Base-by-base conservation (phyloP, 176 grass and related monocot species). In the Cymbopogon citratus region DNA sequence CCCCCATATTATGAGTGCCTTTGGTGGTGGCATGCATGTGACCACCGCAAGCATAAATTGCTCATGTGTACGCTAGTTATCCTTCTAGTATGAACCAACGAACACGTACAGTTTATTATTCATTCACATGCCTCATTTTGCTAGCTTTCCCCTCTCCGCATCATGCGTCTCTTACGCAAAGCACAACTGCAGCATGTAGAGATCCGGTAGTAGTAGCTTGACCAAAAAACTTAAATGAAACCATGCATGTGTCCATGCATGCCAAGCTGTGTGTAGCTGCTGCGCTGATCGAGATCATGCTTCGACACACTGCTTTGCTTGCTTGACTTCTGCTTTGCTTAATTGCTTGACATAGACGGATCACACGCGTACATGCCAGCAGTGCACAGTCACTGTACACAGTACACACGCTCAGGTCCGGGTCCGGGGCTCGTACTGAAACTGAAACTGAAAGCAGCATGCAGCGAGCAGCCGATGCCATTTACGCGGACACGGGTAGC, bases 1-100 rank as follows among this genome's bases (percentile, higher is more conserved):
- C 10, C n/a, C 5, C 28, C 41, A 1, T 71, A 70, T 31, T 65
- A 43, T 57, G 68, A 80, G 69, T 74, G 77, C 25, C 18, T 86
- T 34, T 56, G 77, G 59, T 74, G 68, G 77, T 86, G 84, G 77
- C 60, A 14, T 36, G 77, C 77, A 86, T 86, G 77, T 80, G 84
- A 24, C 73, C 33, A 24, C 73, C 33, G 39, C 62, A 12, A 11
- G 54, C 54, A 10, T 24, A 24, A 24, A 24, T 59, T 24, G 54
- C 54, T 59, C 54, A 10, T 59, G 21, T 59, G 54, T 24, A 24
- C 54, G 54, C 52, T 59, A 33, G 31, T 33, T 33, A 33, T 33
- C 31, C 31, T 33, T 57, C 21, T 10, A n/a, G n/a, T 59, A 24
- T 23, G 52, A 57, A 57, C 6, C 3, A 56, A n/a, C 52, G 19